Base-by-base conservation (phyloP, 164 flowering plant species). In the Kingdonia uniflora region DNA sequence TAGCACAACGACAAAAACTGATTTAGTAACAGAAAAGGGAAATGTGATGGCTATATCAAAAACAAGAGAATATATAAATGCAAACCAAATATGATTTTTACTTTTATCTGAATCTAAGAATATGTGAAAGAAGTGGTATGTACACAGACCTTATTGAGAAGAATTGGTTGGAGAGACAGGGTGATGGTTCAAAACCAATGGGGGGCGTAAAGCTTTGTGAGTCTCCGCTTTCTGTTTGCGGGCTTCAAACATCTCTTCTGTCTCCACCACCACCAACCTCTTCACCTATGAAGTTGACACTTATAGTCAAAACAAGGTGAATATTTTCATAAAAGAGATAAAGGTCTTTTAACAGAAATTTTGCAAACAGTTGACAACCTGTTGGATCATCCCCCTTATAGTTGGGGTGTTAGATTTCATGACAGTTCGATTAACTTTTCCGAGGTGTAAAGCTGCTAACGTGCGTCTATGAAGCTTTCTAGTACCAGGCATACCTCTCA, bases 401-500 rank as follows among this genome's bases (percentile, higher is more conserved):
- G 89, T 80, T 33, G 99, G 96, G 6, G 96, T 86, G 67, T 88
- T 92, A 80, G 76, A 76, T 41, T 76, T 72, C 89, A 78, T 77
- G 51, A 87, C 96, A 51, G 96, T 90, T 15, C 91, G 76, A 64
- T 82, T 85, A 73, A 82, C 77, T 62, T 87, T 90, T 29, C 81
- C 56, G 15, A 87, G 82, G 14, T 87, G 79, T 54, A 90, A 42
- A 20, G 91, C 95, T 72, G 82, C 95, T 21, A 88, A 62, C 0
- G 91, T 88, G 45, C 91, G 87, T 57, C 96, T 68, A 56, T 88
- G 96, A 63, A 78, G 82, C 65, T 68, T 74, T 55, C 96, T 74
- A 35, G 96, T 88, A 40, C 96, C 96, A 0, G 95, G 96, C 5
- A 88, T 74, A 1, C 96, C 96, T 67, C 96, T 81, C 59, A 80